Evolutionary conservation across 768 basidiomycete genomes (phyloP), one percentile per base, ranked within the genome.

Genomic region (Tylopilus plumbeoviolaceoides): DNA sequence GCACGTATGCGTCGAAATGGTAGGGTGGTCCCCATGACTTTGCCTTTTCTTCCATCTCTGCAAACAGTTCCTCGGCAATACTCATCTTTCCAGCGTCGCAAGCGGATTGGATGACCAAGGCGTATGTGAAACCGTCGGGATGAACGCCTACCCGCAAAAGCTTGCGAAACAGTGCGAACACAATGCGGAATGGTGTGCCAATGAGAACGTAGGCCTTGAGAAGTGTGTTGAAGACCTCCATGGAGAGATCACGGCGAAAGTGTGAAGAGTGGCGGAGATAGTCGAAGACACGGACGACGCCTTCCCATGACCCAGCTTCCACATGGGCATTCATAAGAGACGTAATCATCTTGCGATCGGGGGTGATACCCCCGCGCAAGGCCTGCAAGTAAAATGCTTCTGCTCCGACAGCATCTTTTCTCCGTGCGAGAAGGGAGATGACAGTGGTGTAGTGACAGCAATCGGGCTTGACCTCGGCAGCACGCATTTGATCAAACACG

Each of bases 261-360:
- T 59, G 45, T 11, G 64, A 62, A 27, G 73, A 64, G 33, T 71
- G 59, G 35, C 70, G 67, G 42, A 91, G 71, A 57, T 79, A 82
- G 57, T 86, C 80, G 62, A 87, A 95, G 12, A 83, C 72, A 21
- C 79, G 76, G 52, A 91, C 76, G 18, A 86, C 91, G 23, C 84
- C 84, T 42, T 72, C 67, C 91, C 91, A 97, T 11, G 85, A 83
- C 2, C 87, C 89, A 2, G 83, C 78, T 62, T 89, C 83, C 45
- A 91, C 86, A 62, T 94, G 82, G 0, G 87, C 91, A 60, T 89
- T 82, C 83, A 98, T 84, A 45, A 95, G 67, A 7, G 86, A 71
- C 14, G 81, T 78, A 57, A 85, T 73, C 84, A 91, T 85, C 36
- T 66, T 71, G 33, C 75, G 73, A 64, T 89, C 84, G 3, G 87